phyloP scores from a whole-genome alignment of 306 rosid genomes.

The Hylodesmum podocarpum region DNA sequence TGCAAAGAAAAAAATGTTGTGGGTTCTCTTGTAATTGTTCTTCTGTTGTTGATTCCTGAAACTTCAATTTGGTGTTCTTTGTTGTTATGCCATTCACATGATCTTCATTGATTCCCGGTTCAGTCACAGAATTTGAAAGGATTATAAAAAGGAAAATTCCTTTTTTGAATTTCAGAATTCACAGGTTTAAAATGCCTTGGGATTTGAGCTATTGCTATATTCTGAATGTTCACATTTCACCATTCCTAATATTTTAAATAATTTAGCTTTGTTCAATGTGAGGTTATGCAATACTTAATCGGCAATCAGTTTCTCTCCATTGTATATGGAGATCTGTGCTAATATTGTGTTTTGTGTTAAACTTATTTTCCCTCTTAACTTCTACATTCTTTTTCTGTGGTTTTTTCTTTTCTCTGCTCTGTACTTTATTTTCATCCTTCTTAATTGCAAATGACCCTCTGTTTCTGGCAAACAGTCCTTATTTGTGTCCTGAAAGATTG shows the following conservation, averaged over 20 bases:
- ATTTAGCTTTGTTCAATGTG: neutral
- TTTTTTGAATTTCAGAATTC: neutral
- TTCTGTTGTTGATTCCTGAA: conserved; percentile 9
- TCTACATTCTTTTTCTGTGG: neutral
- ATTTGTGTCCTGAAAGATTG: neutral
- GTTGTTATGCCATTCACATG: conserved; percentile 14
- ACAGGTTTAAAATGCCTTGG: conserved; percentile 26
- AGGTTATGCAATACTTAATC: neutral
- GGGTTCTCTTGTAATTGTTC: neutral
- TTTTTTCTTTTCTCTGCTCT: neutral
- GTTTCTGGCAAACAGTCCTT: conserved; percentile 21
- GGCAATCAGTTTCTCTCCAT: neutral
- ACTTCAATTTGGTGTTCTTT: conserved; percentile 1
- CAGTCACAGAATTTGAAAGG: conserved; percentile 5
- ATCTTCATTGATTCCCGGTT: conserved; percentile 25
- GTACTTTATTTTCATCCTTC: neutral
- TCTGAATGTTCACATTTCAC: conserved; percentile 19
- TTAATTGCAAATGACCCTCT: conserved; percentile 25
- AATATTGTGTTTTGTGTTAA: neutral
- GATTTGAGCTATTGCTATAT: conserved; percentile 33
- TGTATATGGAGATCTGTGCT: conserved; percentile 45
- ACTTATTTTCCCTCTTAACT: neutral
- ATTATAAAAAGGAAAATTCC: neutral
- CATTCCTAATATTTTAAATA: neutral
- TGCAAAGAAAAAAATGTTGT: neutral